These are phyloP conservation scores for Chloris gayana DNA, from an alignment of 176 grass and related monocot genomes.

Conservation along the genomic window DNA sequence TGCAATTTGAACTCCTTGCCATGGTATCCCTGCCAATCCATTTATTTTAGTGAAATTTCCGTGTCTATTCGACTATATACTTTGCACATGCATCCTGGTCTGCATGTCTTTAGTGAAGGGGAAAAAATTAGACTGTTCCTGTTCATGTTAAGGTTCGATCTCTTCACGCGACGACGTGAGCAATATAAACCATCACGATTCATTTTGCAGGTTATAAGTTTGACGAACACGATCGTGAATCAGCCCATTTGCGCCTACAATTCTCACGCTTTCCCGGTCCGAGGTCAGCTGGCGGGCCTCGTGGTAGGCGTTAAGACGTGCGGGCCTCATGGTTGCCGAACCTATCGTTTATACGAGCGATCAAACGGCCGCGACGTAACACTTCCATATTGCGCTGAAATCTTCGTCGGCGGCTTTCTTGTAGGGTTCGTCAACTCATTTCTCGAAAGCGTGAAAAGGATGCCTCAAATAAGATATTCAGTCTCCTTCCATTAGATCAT, in stretches of 20 bases:
- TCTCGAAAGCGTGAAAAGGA: conserved; percentile 40
- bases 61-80: conserved; percentile 22
- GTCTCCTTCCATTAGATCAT: conserved; percentile 40
- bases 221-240: conserved; percentile 93
- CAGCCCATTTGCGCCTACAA: conserved; percentile 96
- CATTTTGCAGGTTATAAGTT: conserved; percentile 99
- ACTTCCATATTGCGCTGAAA: conserved; percentile 46
- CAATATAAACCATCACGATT: conserved; percentile 71
- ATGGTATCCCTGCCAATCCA: conserved; percentile 11
- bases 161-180: conserved; percentile 44
- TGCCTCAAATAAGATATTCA: conserved; percentile 48
- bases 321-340: conserved; percentile 50
- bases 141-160: conserved; percentile 33
- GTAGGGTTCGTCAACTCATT: conserved; percentile 46
- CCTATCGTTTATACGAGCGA: conserved; percentile 49
- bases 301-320: conserved; percentile 86
- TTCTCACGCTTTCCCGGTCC: conserved; percentile 97
- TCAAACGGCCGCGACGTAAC: conserved; percentile 42
- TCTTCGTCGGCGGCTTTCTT: conserved; percentile 20
- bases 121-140: conserved; percentile 1
- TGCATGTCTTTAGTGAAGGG: conserved; percentile 6
- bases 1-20: conserved; percentile 6
- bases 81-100: conserved; percentile 38
- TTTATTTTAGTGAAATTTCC: neutral
- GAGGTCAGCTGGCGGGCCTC: conserved; percentile 86